phyloP scores from a whole-genome alignment of 257 asterid genomes.

The Forsythia viridissima region DNA sequence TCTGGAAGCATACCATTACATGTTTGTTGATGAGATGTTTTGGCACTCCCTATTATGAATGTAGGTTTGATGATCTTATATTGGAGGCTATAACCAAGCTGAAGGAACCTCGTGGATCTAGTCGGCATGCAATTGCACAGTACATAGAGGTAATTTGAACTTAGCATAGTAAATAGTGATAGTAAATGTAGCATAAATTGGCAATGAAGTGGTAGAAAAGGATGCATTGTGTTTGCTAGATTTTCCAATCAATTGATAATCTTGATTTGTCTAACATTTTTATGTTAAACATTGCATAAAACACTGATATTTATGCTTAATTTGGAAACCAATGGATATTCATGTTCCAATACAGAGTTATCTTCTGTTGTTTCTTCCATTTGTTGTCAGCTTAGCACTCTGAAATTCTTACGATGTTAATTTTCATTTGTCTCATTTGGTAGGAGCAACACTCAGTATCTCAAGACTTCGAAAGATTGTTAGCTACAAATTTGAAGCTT shows the following conservation, averaged over 20 bases:
- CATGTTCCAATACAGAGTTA: neutral
- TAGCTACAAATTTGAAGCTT: slow-evolving; percentile 67
- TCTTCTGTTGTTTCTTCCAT: neutral
- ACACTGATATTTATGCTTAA: slow-evolving; percentile 9
- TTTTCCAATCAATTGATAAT: neutral
- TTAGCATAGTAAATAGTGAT: neutral
- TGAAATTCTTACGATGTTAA: slow-evolving; percentile 13
- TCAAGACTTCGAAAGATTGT: slow-evolving; percentile 58
- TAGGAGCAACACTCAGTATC: slow-evolving; percentile 67
- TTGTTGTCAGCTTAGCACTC: neutral
- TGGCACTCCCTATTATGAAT: slow-evolving; percentile 27
- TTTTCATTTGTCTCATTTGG: slow-evolving; percentile 30
- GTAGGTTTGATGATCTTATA: slow-evolving; percentile 73
- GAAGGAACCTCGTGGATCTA: slow-evolving; percentile 94
- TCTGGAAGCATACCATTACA: slow-evolving; percentile 6
- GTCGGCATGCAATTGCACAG: slow-evolving; percentile 56
- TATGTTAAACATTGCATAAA: neutral
- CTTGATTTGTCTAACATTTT: neutral
- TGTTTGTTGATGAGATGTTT: slow-evolving; percentile 15
- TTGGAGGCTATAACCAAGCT: slow-evolving; percentile 82
- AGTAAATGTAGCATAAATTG: slow-evolving; percentile 8
- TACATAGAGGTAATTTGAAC: slow-evolving; percentile 69
- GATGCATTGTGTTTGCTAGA: slow-evolving; percentile 7
- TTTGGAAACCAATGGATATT: neutral
- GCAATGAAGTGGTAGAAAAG: neutral